These are phyloP conservation scores for Phaeosphaeria sp. DNA, from an alignment of 2,329 filamentous ascomycete species.

Conservation along the genomic window DNA sequence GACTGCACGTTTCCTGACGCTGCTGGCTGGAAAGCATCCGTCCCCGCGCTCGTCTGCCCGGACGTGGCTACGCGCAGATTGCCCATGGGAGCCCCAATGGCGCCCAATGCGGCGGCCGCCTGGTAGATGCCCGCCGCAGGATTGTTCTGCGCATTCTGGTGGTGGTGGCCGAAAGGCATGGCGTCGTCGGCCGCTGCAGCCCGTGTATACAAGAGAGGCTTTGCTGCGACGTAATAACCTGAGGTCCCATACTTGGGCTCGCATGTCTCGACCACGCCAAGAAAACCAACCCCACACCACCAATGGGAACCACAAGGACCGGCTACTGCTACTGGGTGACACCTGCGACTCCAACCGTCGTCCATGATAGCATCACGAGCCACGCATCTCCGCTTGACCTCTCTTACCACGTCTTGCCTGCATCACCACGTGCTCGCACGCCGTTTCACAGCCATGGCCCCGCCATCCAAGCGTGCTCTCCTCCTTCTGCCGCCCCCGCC, in stretches of 20 bases:
- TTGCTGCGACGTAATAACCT: conserved; percentile 13
- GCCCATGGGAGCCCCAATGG: conserved; percentile 54
- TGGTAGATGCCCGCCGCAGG: conserved; percentile 54
- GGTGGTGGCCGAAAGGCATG: conserved; percentile 50
- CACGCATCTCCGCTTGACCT: neutral
- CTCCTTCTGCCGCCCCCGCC: conserved; percentile 56
- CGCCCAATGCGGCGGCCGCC: conserved; percentile 55
- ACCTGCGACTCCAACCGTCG: neutral
- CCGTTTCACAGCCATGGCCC: conserved; percentile 37
- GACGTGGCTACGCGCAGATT: conserved; percentile 49
- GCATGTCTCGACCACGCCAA: conserved; percentile 16
- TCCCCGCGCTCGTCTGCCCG: conserved; percentile 52
- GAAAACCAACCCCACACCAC: conserved; percentile 15
- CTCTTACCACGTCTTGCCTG: conserved; percentile 1
- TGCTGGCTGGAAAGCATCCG: conserved; percentile 52
- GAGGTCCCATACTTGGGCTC: conserved; percentile 6
- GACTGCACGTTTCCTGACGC: conserved; percentile 23
- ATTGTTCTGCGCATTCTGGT: conserved; percentile 40
- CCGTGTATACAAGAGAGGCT: neutral
- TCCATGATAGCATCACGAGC: conserved; percentile 6
- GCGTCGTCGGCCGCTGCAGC: conserved; percentile 22
- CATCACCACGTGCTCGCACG: conserved; percentile 13
- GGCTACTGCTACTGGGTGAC: neutral
- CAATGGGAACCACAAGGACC: neutral
- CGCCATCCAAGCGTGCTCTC: conserved; percentile 37